Base-by-base conservation (phyloP, 495 filamentous ascomycete genomes). In the Xylaria bambusicola region DNA sequence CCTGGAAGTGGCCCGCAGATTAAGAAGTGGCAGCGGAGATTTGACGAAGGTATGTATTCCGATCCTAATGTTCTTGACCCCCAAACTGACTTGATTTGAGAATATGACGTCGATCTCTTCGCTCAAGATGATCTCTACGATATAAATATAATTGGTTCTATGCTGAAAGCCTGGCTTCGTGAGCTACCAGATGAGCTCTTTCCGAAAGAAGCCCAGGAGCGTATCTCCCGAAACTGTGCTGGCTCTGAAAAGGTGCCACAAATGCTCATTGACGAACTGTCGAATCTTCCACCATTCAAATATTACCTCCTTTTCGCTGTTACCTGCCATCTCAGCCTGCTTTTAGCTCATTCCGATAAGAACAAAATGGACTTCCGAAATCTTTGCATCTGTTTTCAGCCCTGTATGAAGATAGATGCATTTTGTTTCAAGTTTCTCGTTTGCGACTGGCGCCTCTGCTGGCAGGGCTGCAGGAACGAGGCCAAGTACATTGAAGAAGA, bases 301-400 rank as follows among this genome's bases (percentile, higher is more conserved):
- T 97, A 97, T 74, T 96, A 97, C 66, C 89, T 97, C 29, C 86
- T 97, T 45, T 96, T 96, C 72, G 92, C 92, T 62, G 94, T 96
- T 63, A 97, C 92, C 29, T 96, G 92, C 71, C 92, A 96, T 63
- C 84, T 96, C 35, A 92, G 89, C 68, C 82, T 96, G 3, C 84
- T 97, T 13, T 88, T 92, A 59, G 88, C 88, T 0, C 91, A 93
- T 67, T 84, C 87, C 27, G 90, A 91, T 33, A 89, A 89, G 72
- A 97, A 95, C 79, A 93, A 93, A 77, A 97, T 97, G 92, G 88
- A 92, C 70, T 96, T 91, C 70, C 82, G 85, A 64, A 96, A 96
- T 62, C 83, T 97, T 1, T 93, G 89, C 75, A 92, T 96, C 62
- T 97, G 92, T 78, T 95, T 96, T 75, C 90, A 94, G 77, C 92